Percentiles rank a stretch among this genome's conserved stretches.
phyloP scores from a whole-genome alignment of 1,139 yeast genomes.

The Hansenula sp. region DNA sequence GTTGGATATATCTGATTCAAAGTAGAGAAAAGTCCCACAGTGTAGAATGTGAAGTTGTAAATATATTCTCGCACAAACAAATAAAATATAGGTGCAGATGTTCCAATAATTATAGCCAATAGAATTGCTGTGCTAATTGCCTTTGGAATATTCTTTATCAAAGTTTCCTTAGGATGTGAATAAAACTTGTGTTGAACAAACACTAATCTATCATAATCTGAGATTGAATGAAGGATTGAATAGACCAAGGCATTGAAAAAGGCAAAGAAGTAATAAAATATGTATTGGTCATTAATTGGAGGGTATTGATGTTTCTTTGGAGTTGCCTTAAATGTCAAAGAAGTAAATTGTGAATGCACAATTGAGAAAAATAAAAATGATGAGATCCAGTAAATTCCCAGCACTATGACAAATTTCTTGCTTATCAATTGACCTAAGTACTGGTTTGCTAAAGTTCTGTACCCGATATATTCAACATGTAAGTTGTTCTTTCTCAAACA shows the following conservation, averaged over 20 bases:
- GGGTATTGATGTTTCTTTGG: slow-evolving; percentile 50
- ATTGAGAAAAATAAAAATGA: slow-evolving; percentile 32
- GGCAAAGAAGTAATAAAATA: slow-evolving; percentile 44
- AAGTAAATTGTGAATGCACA: slow-evolving; percentile 26
- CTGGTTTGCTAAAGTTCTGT: slow-evolving; percentile 47
- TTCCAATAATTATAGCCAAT: slow-evolving; percentile 28
- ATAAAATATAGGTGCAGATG: slow-evolving; percentile 45
- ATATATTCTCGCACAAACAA: slow-evolving; percentile 37
- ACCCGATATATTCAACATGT: slow-evolving; percentile 46
- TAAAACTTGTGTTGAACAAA: slow-evolving; percentile 37
- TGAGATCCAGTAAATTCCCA: slow-evolving; percentile 36
- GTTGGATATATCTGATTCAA: slow-evolving; percentile 34
- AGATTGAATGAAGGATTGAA: slow-evolving; percentile 46
- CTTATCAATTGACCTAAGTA: slow-evolving; percentile 43
- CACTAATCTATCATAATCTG: slow-evolving; percentile 57
- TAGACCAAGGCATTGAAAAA: slow-evolving; percentile 42
- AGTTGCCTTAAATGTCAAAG: slow-evolving; percentile 22
- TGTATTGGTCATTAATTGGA: slow-evolving; percentile 56
- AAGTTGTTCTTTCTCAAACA: slow-evolving; percentile 45
- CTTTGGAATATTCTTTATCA: slow-evolving; percentile 27
- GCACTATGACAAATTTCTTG: slow-evolving; percentile 33
- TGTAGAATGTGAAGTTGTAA: slow-evolving; percentile 34
- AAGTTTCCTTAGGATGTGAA: slow-evolving; percentile 33
- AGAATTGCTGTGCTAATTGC: slow-evolving; percentile 35
- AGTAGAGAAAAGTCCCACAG: slow-evolving; percentile 25